Percentiles rank a stretch among this genome's conserved stretches.
These are phyloP conservation scores for Chaetomiaceae sp. DNA, from an alignment of 2,329 filamentous ascomycete species.

Conservation along the genomic window DNA sequence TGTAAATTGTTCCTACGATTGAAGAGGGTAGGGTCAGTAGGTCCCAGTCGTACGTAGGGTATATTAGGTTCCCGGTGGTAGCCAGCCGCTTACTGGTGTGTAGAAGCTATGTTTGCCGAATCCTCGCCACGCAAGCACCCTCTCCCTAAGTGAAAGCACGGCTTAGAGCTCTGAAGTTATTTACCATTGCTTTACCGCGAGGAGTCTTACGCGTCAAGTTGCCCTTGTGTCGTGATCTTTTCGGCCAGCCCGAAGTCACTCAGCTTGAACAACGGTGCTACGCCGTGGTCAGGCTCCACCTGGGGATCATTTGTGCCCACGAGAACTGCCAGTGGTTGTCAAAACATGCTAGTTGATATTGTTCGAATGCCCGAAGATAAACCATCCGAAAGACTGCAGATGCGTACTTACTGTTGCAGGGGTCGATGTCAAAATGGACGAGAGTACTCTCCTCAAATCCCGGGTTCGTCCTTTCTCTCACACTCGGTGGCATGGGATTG, in stretches of 20 bases:
- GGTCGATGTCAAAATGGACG: slow-evolving; percentile 9
- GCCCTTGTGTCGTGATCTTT: background rate
- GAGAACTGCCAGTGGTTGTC: background rate
- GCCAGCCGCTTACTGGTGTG: background rate
- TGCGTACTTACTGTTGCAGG: background rate
- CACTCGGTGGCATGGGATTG: background rate
- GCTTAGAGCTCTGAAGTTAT: too few relatives aligned
- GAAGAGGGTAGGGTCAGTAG: too few relatives aligned
- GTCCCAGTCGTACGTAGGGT: too few relatives aligned
- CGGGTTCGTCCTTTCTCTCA: background rate
- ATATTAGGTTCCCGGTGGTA: too few relatives aligned
- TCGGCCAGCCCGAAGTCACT: slow-evolving; percentile 1
- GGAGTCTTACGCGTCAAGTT: background rate
- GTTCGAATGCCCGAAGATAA: too few relatives aligned
- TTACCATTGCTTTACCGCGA: too few relatives aligned
- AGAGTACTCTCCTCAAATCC: background rate
- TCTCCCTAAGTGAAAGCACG: background rate
- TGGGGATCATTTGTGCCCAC: background rate
- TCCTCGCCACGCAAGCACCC: background rate
- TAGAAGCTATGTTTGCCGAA: background rate
- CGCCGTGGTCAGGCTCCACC: background rate
- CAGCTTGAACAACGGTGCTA: background rate
- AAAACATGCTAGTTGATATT: background rate
- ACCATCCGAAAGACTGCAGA: background rate
- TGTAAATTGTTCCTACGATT: slow-evolving; percentile 9